Evolutionary conservation across 148 eudicot genomes (phyloP), one percentile per base, ranked within the genome.

Genomic region (Rhododendron henanense): DNA sequence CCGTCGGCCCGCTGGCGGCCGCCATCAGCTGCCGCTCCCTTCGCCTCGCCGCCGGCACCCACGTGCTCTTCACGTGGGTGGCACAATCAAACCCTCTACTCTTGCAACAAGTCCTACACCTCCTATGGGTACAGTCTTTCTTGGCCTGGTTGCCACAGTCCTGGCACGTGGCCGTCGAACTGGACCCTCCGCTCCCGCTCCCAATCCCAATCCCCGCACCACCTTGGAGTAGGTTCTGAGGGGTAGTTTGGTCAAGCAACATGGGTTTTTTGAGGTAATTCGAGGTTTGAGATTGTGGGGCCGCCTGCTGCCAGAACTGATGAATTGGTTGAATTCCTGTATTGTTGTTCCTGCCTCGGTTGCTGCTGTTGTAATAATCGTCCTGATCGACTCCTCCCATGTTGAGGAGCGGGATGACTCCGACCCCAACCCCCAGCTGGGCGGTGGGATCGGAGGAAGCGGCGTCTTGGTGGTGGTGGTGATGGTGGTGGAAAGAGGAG

Each of bases 131-230:
- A 23, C 99, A 96, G 79, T 96, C 99, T 85, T 96, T 96, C 90
- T 96, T 96, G 0, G 99, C 97, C 79, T 96, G 99, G 87, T 96
- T 96, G 0, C 98, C 98, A 9, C 98, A 96, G 50, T 96, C 98
- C 51, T 92, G 96, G 65, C 98, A 96, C 23, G 95, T 93, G 25
- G 93, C 59, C 1, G 90, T 57, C 78, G 89, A 90, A 0, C 84
- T 75, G 2, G 92, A 86, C 28, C 67, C 61, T 8, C 74, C 51
- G 35, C 91, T 6, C 13, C 35, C 85, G 63, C 91, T 11, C 31
- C 73, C 87, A 82, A n/a, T 79, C 6, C 81, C 82, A 82, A n/a
- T 79, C 6, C 81, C 82, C 81, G 13, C 78, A 1, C 87, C 84
- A 0, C 19, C 48, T 10, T 82, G 88, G 0, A 88, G 85, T 41